A percentile compares a stretch with the other conserved stretches of the same genome.
Evolutionary conservation across 495 filamentous ascomycete genomes (phyloP).

Genomic region (Daldinia loculata): DNA sequence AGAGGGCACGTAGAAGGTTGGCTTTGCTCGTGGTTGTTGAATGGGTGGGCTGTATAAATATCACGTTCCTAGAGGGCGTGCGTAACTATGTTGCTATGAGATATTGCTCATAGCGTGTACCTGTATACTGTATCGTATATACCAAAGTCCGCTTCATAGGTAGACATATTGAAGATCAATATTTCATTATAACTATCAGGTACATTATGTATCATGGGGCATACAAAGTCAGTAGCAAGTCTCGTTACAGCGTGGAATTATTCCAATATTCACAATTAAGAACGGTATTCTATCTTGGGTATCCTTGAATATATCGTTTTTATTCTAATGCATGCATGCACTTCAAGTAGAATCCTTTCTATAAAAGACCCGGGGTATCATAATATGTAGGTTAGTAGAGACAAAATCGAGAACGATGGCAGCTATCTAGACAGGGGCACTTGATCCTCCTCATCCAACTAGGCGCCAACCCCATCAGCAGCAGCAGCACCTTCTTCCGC

Average conservation of each 20-base stretch:
- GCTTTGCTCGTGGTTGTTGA: not conserved
- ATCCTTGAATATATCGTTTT: not conserved
- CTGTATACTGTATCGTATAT: not conserved
- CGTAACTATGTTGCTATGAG: not conserved
- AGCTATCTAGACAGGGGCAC: not conserved
- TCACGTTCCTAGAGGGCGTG: not conserved
- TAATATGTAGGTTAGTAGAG: not conserved
- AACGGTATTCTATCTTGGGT: not conserved
- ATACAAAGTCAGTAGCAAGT: not conserved
- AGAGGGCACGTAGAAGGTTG: not conserved
- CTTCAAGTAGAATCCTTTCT: not conserved
- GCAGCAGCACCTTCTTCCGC: constrained; percentile 23
- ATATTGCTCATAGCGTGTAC: not conserved
- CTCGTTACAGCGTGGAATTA: not conserved
- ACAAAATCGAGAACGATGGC: not conserved
- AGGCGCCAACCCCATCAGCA: not conserved
- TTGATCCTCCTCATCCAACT: not conserved
- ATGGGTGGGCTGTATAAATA: not conserved
- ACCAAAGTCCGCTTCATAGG: not conserved
- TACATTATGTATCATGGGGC: not conserved
- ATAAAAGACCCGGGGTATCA: constrained; percentile 25
- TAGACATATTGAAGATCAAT: not conserved
- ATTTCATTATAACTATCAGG: not conserved
- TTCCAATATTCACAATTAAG: not conserved
- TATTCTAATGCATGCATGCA: not conserved